Evolutionary conservation across 2,329 filamentous ascomycete species (phyloP).

Genomic region (Nigrospora osmanthi): DNA sequence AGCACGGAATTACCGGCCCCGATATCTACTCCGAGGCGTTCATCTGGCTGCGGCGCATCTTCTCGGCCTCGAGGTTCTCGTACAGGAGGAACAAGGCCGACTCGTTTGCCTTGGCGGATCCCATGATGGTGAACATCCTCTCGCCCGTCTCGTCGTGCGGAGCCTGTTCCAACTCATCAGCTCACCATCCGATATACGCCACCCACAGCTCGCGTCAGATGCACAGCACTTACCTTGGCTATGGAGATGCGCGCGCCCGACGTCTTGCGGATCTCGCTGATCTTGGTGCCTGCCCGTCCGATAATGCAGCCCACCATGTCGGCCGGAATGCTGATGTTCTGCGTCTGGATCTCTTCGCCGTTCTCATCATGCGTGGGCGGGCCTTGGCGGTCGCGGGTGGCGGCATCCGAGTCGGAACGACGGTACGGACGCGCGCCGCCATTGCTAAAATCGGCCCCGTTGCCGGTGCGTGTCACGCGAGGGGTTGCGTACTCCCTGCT

Average conservation of each 20-base stretch:
- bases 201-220: not conserved
- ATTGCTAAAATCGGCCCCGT: conserved; percentile 96
- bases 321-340: conserved; percentile 98
- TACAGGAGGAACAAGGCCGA: conserved; percentile 93
- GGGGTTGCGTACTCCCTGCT: conserved; percentile 51
- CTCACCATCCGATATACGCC: conserved; percentile 5
- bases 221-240: conserved; percentile 56
- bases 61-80: conserved; percentile 98
- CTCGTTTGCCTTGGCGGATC: conserved; percentile 87
- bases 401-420: conserved; percentile 77
- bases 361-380: conserved; percentile 90
- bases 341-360: conserved; percentile 94
- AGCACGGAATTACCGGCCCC: not conserved
- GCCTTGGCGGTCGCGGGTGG: conserved; percentile 71
- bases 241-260: conserved; percentile 97
- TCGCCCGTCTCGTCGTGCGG: conserved; percentile 96
- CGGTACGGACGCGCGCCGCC: conserved; percentile 62
- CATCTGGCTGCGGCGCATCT: conserved; percentile 90
- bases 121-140: conserved; percentile 99
- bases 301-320: conserved; percentile 99
- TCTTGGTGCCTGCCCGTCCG: conserved; percentile 89
- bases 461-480: conserved; percentile 89
- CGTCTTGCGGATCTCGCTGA: conserved; percentile 95
- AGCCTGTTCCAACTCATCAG: conserved; percentile 37
- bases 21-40: conserved; percentile 40